A percentile compares a stretch with the other conserved stretches of the same genome.
These are phyloP conservation scores for Oryza meridionalis DNA, from an alignment of 176 grass and related monocot genomes.

Conservation along the genomic window DNA sequence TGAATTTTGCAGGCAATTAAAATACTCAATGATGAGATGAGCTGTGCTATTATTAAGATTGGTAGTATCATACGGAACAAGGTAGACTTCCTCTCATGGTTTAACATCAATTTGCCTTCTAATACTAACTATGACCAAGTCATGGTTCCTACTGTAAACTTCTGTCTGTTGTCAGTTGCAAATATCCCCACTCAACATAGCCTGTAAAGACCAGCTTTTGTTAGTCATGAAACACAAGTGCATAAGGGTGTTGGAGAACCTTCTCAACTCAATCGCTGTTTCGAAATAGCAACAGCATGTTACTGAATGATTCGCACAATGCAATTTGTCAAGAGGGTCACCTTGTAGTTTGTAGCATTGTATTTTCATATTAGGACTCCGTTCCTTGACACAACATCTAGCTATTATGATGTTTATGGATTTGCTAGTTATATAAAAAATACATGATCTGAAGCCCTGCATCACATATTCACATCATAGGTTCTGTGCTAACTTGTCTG, in stretches of 20 bases:
- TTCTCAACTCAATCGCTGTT: not conserved
- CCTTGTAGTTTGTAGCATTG: not conserved
- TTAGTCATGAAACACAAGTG: not conserved
- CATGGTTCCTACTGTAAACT: not conserved
- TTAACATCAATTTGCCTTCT: slow-evolving; percentile 1
- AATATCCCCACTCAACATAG: not conserved
- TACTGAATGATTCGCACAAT: not conserved
- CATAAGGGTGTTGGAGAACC: not conserved
- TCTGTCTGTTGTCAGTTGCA: not conserved
- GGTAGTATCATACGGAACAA: slow-evolving; percentile 83
- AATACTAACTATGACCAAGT: slow-evolving; percentile 2
- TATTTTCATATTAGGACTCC: slow-evolving; percentile 6
- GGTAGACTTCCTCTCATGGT: slow-evolving; percentile 49
- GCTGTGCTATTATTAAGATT: slow-evolving; percentile 95
- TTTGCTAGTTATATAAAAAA: not conserved
- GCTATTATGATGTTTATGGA: not conserved
- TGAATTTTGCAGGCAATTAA: slow-evolving; percentile 74
- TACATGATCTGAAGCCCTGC: slow-evolving; percentile 5
- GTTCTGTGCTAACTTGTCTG: not conserved
- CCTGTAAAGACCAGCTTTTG: not conserved
- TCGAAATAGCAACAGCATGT: not conserved
- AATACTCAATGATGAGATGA: slow-evolving; percentile 92
- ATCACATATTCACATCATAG: not conserved
- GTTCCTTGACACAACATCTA: not conserved
- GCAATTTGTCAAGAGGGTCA: not conserved